Evolutionary conservation across 768 basidiomycete genomes (phyloP), one percentile per base, ranked within the genome.

Genomic region (Lentinus tigrinus): DNA sequence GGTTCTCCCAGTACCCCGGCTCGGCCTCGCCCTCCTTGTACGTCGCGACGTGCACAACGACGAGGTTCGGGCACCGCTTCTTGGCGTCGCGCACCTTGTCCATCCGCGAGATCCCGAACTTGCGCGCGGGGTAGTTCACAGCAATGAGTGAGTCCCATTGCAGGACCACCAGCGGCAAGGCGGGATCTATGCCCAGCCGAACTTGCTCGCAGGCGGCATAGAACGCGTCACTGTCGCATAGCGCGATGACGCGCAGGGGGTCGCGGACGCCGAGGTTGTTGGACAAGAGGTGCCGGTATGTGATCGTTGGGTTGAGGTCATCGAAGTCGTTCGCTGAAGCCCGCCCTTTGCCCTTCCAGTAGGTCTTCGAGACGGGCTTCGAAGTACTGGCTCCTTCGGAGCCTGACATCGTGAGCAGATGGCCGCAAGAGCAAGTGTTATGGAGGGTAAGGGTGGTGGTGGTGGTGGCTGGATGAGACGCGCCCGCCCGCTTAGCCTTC

Each of bases 81-180:
- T 85, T 80, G 7, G 96, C 93, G 46, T 95, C 91, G 67, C 86
- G 81, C 57, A 87, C 76, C 69, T 85, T 88, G 72, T 88, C 89
- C 85, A 93, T 91, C 46, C 96, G 77, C n/a, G 93, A 91, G 65
- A 99, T 95, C 4, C 95, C 96, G 69, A 82, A 98, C 67, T 85
- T 85, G 61, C 97, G 83, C 0, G 97, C 96, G 4, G 95, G 88
- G 69, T 99, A 98, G 73, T 95, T 98, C 61, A 98, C 89, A 0
- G 97, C 97, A 57, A 99, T 98, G 52, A 95, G 69, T 16, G 84
- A 78, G 44, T 90, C 84, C 95, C 95, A 95, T 63, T 96, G 94
- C 43, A 88, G 80, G 6, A 94, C 93, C 5, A 93, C 91, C 11
- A 95, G 77, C 0, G 93, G 93, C 1, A 71, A 63, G 68, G 80